Base-by-base conservation (phyloP, 306 rosid species). In the Crataegus laevigata region DNA sequence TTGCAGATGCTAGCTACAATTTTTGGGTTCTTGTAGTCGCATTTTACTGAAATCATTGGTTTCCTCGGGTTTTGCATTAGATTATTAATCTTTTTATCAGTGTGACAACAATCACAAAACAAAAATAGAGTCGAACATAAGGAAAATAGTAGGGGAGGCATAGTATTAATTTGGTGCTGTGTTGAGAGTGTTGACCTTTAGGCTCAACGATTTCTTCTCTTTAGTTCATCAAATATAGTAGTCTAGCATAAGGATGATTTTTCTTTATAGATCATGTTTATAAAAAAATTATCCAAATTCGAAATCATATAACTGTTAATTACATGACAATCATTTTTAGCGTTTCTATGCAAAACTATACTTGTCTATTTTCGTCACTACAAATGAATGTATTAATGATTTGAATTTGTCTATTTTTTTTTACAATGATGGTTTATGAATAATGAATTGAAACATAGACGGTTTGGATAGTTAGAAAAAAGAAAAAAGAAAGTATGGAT, bases 381-480 rank as follows among this genome's bases (percentile, higher is more conserved):
- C 38, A 34, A 34, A 34, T 2, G 2, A 34, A 34, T 34, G 38
- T 1, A 6, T 34, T 34, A 34, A 34, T 34, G 2, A 34, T 34
- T 34, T 34, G 8, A 34, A 7, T 36, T 36, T 36, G 2, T 36
- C 2, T 36, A 36, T 36, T 36, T 34, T 26, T 36, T 36, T 36
- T 0, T 0, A n/a, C n/a, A 36, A 36, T 0, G 0, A 36, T 36
- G 0, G 0, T 36, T 0, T 36, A 36, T 36, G 0, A 36, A 36
- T 34, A 2, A 34, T 36, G 10, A 7, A 36, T 36, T 36, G 10
- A 36, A 1, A 36, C 7, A 36, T 36, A 36, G 0, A 36, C 10
- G 40, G 0, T 36, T 36, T 5, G 2, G 9, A 6, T 36, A 1
- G 0, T 7, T 7, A 6, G 2, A 36, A 36, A 36, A 0, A 36